These are phyloP conservation scores for Cyclotella cryptica DNA, from an alignment of 108 stramenopile species.

Conservation along the genomic window DNA sequence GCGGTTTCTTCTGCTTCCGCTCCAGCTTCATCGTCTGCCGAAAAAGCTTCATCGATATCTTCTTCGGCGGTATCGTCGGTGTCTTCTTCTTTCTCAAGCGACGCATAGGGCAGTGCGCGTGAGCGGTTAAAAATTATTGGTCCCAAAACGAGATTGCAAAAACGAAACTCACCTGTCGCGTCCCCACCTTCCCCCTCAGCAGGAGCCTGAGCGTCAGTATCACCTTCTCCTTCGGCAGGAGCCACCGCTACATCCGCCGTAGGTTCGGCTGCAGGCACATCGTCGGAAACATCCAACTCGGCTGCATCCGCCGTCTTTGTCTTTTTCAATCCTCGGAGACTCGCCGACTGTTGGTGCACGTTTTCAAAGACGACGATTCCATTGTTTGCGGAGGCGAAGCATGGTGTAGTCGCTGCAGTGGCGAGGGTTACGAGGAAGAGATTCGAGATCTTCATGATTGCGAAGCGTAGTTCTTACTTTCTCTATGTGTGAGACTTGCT, in stretches of 20 bases:
- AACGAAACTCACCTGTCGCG: background rate
- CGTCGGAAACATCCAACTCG: background rate
- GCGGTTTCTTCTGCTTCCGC: background rate
- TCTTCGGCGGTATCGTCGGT: background rate
- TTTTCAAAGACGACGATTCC: background rate
- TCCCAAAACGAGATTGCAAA: background rate
- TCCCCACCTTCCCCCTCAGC: background rate
- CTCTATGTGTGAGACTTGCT: constrained; percentile 10
- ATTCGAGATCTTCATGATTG: constrained; percentile 14
- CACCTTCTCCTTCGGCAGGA: background rate
- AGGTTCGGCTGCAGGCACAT: background rate
- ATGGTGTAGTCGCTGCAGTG: background rate
- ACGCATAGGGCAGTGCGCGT: background rate
- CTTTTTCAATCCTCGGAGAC: constrained; percentile 20
- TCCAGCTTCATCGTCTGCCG: background rate
- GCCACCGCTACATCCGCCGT: constrained; percentile 1
- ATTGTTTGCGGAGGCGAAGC: constrained; percentile 8
- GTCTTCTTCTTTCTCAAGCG: background rate
- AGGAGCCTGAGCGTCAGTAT: background rate
- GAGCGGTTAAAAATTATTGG: background rate
- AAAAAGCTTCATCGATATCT: background rate
- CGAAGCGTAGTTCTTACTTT: constrained; percentile 9
- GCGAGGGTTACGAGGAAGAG: background rate
- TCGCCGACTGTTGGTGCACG: background rate
- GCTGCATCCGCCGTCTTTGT: background rate